A percentile compares a stretch with the other conserved stretches of the same genome.
phyloP scores from a whole-genome alignment of 148 eudicot genomes.

The Suaeda aralocaspica region DNA sequence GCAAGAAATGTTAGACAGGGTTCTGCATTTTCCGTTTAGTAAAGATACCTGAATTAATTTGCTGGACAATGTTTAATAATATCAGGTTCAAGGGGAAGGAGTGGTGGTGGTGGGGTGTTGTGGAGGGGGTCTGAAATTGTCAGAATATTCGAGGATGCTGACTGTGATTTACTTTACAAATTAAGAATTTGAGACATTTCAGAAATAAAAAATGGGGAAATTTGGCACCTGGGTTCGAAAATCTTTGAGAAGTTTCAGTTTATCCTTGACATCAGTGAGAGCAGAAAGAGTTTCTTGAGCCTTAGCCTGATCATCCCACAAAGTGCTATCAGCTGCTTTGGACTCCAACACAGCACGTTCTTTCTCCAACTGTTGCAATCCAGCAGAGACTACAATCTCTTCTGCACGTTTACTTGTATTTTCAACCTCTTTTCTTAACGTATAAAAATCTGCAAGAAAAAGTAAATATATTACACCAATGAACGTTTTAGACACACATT shows the following conservation, averaged over 20 bases:
- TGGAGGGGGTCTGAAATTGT: neutral
- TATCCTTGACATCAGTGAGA: slow-evolving; percentile 81
- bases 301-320: slow-evolving; percentile 91
- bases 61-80: no score
- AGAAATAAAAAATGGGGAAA: no score
- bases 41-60: no score
- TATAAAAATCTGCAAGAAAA: slow-evolving; percentile 68
- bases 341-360: slow-evolving; percentile 63
- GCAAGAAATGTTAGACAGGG: neutral
- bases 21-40: neutral
- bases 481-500: no score
- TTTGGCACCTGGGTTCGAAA: slow-evolving; percentile 69
- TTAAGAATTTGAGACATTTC: neutral
- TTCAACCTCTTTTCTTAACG: slow-evolving; percentile 81
- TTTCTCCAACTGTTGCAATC: slow-evolving; percentile 65
- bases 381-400: slow-evolving; percentile 69
- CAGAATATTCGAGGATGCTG: neutral
- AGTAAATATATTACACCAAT: neutral
- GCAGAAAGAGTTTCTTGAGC: slow-evolving; percentile 87
- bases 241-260: slow-evolving; percentile 64
- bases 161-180: neutral
- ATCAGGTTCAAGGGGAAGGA: no score
- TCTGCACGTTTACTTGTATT: slow-evolving; percentile 54
- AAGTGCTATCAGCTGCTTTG: slow-evolving; percentile 65
- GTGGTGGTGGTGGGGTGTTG: no score